Conservation (phyloP, 164 flowering plant genomes). For the Stephania cephalantha region DNA sequence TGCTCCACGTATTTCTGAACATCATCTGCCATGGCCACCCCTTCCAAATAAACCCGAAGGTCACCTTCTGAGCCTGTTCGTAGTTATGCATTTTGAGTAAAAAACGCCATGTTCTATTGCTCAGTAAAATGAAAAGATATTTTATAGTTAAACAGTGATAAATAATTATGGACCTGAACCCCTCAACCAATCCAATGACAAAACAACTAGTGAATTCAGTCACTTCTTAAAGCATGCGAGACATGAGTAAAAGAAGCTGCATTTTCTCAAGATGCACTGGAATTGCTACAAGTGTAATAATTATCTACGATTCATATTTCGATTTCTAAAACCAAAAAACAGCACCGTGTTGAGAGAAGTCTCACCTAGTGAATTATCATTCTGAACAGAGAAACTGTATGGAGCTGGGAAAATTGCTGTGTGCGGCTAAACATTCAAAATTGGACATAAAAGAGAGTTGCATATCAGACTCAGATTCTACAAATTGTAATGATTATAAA, state of each 20-base stretch:
- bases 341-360: neutral
- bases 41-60: conserved; percentile 63
- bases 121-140: neutral
- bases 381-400: conserved; percentile 31
- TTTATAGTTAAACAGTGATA: neutral
- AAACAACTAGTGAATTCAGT: neutral
- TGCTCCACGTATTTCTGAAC: conserved; percentile 49
- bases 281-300: neutral
- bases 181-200: neutral
- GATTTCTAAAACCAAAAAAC: neutral
- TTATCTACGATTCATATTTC: neutral
- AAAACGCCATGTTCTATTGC: neutral
- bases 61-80: conserved; percentile 69
- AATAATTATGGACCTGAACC: neutral
- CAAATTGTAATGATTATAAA: neutral
- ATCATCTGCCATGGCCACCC: conserved; percentile 40
- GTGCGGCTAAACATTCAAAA: conserved; percentile 35
- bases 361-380: conserved; percentile 73
- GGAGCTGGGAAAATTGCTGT: conserved; percentile 74
- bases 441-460: neutral
- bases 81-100: neutral
- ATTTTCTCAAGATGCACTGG: neutral
- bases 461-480: neutral
- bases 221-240: neutral
- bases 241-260: neutral